A percentile compares a stretch with the other conserved stretches of the same genome.
Conservation (phyloP, 495 filamentous ascomycete genomes). For the Podospora tetraspora region DNA sequence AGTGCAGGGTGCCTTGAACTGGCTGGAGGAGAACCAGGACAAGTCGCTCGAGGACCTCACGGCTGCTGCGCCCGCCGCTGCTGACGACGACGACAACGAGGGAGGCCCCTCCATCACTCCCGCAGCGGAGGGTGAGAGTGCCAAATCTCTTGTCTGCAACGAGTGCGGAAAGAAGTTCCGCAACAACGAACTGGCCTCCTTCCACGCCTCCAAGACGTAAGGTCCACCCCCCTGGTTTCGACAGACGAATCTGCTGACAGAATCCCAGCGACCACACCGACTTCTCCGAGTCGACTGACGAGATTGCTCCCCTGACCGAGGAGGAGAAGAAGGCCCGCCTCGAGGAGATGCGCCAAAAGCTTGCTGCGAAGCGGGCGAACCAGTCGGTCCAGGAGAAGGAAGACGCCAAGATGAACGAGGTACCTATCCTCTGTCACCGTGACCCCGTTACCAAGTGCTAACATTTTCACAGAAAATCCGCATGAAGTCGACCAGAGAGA, state of each 20-base stretch:
- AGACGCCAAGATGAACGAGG: constrained; percentile 86
- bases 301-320: constrained; percentile 82
- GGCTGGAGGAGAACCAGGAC: constrained; percentile 87
- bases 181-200: constrained; percentile 72
- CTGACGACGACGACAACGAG: constrained; percentile 46
- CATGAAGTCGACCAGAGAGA: constrained; percentile 73
- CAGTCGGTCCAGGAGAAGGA: constrained; percentile 70
- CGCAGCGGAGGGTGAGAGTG: constrained; percentile 51
- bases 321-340: constrained; percentile 82
- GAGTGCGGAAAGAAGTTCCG: constrained; percentile 91
- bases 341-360: constrained; percentile 63
- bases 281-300: constrained; percentile 89
- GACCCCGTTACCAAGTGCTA: constrained; percentile 6
- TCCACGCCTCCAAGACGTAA: constrained; percentile 81
- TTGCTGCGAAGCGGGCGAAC: constrained; percentile 67
- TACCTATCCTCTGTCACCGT: constrained; percentile 25
- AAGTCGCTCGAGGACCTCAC: constrained; percentile 71
- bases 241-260: constrained; percentile 11
- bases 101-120: constrained; percentile 45
- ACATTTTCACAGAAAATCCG: constrained; percentile 64
- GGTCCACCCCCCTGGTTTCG: constrained; percentile 13
- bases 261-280: constrained; percentile 66
- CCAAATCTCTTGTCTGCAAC: constrained; percentile 63
- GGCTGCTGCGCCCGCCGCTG: constrained; percentile 29
- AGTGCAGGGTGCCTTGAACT: constrained; percentile 89